Base-by-base conservation (phyloP, 2,329 filamentous ascomycete genomes). In the Botrytis squamosa region DNA sequence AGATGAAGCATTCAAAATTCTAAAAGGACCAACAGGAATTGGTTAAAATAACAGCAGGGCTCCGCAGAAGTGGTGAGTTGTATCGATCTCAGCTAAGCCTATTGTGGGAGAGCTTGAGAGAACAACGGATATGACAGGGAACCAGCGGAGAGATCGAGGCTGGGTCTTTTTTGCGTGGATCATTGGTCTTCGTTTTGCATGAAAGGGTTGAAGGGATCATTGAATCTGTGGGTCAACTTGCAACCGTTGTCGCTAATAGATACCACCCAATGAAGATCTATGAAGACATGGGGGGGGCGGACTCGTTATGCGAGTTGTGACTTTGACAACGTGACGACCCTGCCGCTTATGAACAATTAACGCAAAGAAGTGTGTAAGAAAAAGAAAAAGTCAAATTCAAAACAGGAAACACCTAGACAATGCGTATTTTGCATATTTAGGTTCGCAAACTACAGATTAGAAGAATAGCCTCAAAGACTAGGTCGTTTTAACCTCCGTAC, bases 61-160 rank as follows among this genome's bases (percentile, higher is more conserved):
- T 72, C 68, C 69, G 74, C 70, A 73, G 74, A 52, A 76, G 77
- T 73, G 75, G 76, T 79, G 77, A 80, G 75, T 74, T 78, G 78
- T 77, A 77, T 77, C 76, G 75, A 79, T 79, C 75, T 77, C 70
- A 75, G 76, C 76, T 78, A 79, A 75, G 74, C 78, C 76, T 76
- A 75, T 76, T 75, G 73, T 72, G 75, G 78, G 72, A 72, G 70
- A 55, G 46, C 52, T 73, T 62, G 73, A 71, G 67, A 69, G 62
- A 70, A 55, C 67, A 71, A 44, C 65, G 72, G 76, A 76, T 73
- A 69, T 74, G 71, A 78, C 77, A 79, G 73, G 78, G 77, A 75
- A 73, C 38, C 42, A 74, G 75, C 75, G 78, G 74, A 77, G 76
- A 79, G 79, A 81, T 81, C 78, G 78, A 78, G 76, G 75, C 74